Base-by-base conservation (phyloP, 1,139 yeast genomes). In the Pichia sp. region DNA sequence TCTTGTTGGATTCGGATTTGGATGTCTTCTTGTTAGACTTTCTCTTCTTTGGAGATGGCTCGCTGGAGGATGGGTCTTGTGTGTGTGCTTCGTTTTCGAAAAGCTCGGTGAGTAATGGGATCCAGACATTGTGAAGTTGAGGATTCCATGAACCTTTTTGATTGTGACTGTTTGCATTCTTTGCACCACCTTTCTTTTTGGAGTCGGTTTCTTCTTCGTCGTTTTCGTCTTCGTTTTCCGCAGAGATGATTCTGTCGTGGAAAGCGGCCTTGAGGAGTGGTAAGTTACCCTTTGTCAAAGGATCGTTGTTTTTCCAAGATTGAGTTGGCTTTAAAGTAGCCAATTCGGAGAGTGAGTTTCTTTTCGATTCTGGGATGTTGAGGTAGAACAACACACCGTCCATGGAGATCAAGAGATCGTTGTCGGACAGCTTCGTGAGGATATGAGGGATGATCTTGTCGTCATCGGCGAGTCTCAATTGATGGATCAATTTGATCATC, bases 111-210 rank as follows among this genome's bases (percentile, higher is more conserved):
- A 85, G 61, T 3, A 91, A 62, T n/a, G 81, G 69, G 28, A 73
- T 76, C 97, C 97, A 93, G 1, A 86, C 95, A 66, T 83, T 86
- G 58, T 90, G 96, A 34, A 89, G 66, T 51, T 83, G 75, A 21
- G 96, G 88, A 22, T 78, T 76, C 96, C 96, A 90, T 42, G 73
- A 72, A 4, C 89, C 83, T 59, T 77, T 81, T 59, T 77, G 80
- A 55, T 73, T 75, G 11, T 24, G 34, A 32, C 41, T 28, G 19
- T 38, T 22, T 22, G 22, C 19, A 12, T 33, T n/a, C 21, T 44
- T 42, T n/a, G n/a, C n/a, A 5, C 24, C 38, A 17, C 10, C 19
- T 34, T 36, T 24, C 18, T 37, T 38, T 19, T 35, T 35, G 4
- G 66, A 54, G 59, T 53, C 45, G 14, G 30, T 41, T 9, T 34